Percentiles rank a stretch among this genome's conserved stretches.
Conservation (phyloP, 352 stramenopile species). For the Pilasporangium apinafurcum region DNA sequence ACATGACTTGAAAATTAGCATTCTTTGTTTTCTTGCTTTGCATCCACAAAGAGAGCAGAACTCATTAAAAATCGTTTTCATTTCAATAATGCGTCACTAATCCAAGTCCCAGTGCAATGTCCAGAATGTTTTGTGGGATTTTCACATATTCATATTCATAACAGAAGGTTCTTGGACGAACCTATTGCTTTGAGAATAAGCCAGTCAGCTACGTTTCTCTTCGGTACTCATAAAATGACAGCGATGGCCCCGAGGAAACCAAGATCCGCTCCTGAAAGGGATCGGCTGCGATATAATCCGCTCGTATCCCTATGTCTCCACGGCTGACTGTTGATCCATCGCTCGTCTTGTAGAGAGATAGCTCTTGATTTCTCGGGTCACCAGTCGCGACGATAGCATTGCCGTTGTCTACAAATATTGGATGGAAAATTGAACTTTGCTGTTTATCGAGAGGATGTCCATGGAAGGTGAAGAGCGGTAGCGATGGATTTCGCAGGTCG, state of each 20-base stretch:
- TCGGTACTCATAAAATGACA: conserved; percentile 26
- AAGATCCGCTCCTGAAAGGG: conserved; percentile 27
- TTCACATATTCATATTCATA: too few species aligned
- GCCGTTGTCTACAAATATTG: conserved; percentile 30
- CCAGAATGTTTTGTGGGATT: too few species aligned
- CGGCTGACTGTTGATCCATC: conserved; percentile 28
- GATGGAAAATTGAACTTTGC: conserved; percentile 38
- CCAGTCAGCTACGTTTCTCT: too few species aligned
- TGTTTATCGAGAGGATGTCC: conserved; percentile 10
- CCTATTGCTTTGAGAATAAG: too few species aligned
- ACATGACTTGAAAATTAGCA: too few species aligned
- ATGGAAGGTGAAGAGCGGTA: conserved; percentile 27
- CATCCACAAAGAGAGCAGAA: too few species aligned
- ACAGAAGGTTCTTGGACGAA: too few species aligned
- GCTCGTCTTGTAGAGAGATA: conserved; percentile 29
- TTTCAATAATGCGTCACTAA: too few species aligned
- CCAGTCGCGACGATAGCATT: conserved; percentile 19
- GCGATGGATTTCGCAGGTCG: conserved; percentile 25
- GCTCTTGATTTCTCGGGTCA: conserved; percentile 11
- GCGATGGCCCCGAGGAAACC: conserved; percentile 12
- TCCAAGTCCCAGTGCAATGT: too few species aligned
- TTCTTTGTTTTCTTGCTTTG: too few species aligned
- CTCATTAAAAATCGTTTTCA: too few species aligned
- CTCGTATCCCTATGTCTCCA: conserved; percentile 16
- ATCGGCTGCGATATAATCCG: conserved; percentile 25